Base-by-base conservation (phyloP, 1,284 basidiomycete species). In the Taiwanofungus camphoratus region DNA sequence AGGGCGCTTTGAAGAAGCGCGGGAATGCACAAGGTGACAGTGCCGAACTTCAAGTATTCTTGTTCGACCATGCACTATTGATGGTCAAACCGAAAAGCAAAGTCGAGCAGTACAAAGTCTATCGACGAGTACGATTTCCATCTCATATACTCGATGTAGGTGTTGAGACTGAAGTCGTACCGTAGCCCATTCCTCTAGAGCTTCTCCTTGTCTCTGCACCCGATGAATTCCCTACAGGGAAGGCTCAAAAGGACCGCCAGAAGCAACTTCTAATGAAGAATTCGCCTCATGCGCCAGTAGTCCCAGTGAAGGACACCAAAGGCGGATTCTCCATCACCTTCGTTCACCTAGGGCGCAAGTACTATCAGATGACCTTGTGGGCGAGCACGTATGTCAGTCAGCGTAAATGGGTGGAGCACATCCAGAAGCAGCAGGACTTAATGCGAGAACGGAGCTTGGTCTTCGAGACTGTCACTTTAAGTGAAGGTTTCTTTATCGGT, bases 81-180 rank as follows among this genome's bases (percentile, higher is more conserved):
- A 91, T 99, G 77, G 93, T 91, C 52, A 99, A 99, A 70, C 78
- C 89, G 56, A 94, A 84, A 71, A 88, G 87, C 64, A 94, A 95
- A 64, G 83, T 85, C 44, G 94, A 98, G 54, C 88, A 94, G 57
- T 87, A 83, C 66, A 92, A 92, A 61, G 95, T 98, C 18, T 96
- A 96, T 61, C 85, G 93, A 53, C 80, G 88, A 55, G 92, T 94
- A 59, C 61, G 86, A 71, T 1, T 31, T 31, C 21, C 3, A 23
- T 18, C 20, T 1, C 1, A 12, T 21, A n/a, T n/a, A 15, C 26
- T 21, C 35, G n/a, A n/a, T 30, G 20, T 49, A 21, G 43, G 46
- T 30, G 38, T 23, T 47, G 44, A 36, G 39, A 48, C 45, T 38
- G 16, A 44, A 12, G 32, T 6, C 11, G 5, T 2, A 12, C 15